Evolutionary conservation across 2,329 filamentous ascomycete species (phyloP), one percentile per base, ranked within the genome.

Genomic region (Aspergillus spinulosporus): DNA sequence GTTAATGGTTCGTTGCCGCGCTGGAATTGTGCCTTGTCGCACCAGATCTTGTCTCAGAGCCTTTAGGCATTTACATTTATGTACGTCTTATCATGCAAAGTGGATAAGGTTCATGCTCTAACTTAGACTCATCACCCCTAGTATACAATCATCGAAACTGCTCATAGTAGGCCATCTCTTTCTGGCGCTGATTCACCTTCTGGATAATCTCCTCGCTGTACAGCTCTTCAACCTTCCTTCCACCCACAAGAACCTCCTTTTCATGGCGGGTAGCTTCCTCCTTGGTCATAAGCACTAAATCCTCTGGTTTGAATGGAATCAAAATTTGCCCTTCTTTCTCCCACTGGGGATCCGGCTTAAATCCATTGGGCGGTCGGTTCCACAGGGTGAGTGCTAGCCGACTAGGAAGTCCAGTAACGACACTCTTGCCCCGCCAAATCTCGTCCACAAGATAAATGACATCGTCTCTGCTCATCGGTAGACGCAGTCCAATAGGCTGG

Each of bases 261-360:
- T 95, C 90, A 72, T 99, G 94, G 57, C 83, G 81, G 12, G 81
- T 76, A 2, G 89, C 90, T 74, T 97, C 92, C 59, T 97, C 92
- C 72, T 92, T 96, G 1, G 92, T 97, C 90, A 97, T 90, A 65
- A 89, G 89, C 0, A 96, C 92, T 58, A 97, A 70, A 45, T 96
- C 87, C 29, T 82, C 80, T 64, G 93, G 74, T 32, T 80, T 74
- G 3, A 97, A 64, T 2, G 80, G 82, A n/a, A 89, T 87, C 45
- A 82, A 85, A 68, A 89, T 95, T 72, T 97, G 92, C 21, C 87
- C 85, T n/a, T 86, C 70, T 47, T 73, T 66, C 48, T 72, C 81
- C 40, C 84, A 83, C 32, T 81, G 81, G 52, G 84, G 78, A 42
- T 92, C 88, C 11, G 82, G 76, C 55, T 83, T 78, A 61, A 84